Percentiles rank a stretch among this genome's conserved stretches.
Evolutionary conservation across 306 rosid genomes (phyloP).

Genomic region (Casuarina cunninghamiana): DNA sequence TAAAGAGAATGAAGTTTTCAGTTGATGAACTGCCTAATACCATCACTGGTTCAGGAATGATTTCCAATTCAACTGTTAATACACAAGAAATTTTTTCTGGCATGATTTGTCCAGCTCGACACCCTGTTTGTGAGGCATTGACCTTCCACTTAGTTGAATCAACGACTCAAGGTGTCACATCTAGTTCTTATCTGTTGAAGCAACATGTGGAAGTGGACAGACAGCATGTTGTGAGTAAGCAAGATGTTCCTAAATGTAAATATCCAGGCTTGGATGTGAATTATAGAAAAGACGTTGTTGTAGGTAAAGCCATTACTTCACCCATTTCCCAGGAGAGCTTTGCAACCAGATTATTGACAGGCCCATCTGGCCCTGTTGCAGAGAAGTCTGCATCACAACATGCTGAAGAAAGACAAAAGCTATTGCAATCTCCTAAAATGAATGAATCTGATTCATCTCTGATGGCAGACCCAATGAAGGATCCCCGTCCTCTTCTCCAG

Average conservation of each 20-base stretch:
- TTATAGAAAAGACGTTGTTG: constrained; percentile 46
- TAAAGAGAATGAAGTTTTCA: constrained; percentile 63
- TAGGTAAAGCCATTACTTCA: constrained; percentile 60
- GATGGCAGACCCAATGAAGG: constrained; percentile 44
- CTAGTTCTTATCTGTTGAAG: constrained; percentile 68
- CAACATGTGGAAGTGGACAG: constrained; percentile 43
- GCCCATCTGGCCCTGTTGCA: constrained; percentile 41
- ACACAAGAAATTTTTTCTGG: constrained; percentile 42
- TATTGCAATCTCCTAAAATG: constrained; percentile 34
- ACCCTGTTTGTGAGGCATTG: constrained; percentile 45
- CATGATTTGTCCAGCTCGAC: constrained; percentile 32
- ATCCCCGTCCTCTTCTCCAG: constrained; percentile 69
- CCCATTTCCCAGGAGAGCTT: constrained; percentile 91
- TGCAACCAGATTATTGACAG: constrained; percentile 65
- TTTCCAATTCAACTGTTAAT: constrained; percentile 34
- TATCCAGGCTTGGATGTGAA: constrained; percentile 38
- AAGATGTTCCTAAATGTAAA: constrained; percentile 44
- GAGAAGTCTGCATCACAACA: constrained; percentile 50
- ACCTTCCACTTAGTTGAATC: constrained; percentile 75
- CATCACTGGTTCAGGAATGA: constrained; percentile 44
- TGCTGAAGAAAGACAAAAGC: constrained; percentile 49
- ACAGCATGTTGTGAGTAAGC: constrained; percentile 27
- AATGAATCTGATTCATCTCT: constrained; percentile 39
- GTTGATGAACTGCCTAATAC: constrained; percentile 47
- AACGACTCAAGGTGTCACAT: constrained; percentile 65